Evolutionary conservation across 2,329 filamentous ascomycete genomes (phyloP), one percentile per base, ranked within the genome.

Genomic region (Neocatenulostroma microsporum): DNA sequence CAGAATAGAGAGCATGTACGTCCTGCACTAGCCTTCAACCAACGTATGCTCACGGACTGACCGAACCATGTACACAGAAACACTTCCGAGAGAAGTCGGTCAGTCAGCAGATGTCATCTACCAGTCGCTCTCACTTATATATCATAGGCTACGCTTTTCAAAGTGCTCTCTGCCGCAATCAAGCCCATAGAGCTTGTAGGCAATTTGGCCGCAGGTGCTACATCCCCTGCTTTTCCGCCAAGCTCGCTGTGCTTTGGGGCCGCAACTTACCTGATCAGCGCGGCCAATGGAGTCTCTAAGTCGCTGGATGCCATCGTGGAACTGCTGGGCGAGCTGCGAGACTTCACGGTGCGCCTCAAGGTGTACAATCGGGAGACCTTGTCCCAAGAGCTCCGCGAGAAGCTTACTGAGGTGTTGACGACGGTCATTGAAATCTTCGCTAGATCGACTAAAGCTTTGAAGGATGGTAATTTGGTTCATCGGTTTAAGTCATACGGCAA

Each of bases 401-500:
- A 69, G 37, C 51, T 69, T 3, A 59, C 61, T 11, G 51, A 57
- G 2, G 67, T 70, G 5, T 53, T 71, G 2, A 62, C 62, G 0
- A 59, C 64, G 1, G 40, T 71, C 0, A 65, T 71, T 23, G 61
- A 70, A 38, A 62, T 70, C 3, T 58, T 71, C 20, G 58, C 69
- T 7, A n/a, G 68, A 1, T 62, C 67, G 0, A 59, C 59, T 13
- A 64, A 66, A 41, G 60, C 64, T 31, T 57, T 69, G 21, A 57
- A 58, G 1, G 56, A 56, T 1, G 67, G 67, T 15, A 61, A n/a
- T n/a, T n/a, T 64, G 17, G 17, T 41, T 14, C 15, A 14, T 21
- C 35, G 39, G 10, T 25, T 54, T 13, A 40, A 66, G 36, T 64
- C 62, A 40, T 54, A 64, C 1, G 66, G 63, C 35, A 61, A 66